Evolutionary conservation across 139 green algal genomes (phyloP).

Genomic region (Marvania coccoides): DNA sequence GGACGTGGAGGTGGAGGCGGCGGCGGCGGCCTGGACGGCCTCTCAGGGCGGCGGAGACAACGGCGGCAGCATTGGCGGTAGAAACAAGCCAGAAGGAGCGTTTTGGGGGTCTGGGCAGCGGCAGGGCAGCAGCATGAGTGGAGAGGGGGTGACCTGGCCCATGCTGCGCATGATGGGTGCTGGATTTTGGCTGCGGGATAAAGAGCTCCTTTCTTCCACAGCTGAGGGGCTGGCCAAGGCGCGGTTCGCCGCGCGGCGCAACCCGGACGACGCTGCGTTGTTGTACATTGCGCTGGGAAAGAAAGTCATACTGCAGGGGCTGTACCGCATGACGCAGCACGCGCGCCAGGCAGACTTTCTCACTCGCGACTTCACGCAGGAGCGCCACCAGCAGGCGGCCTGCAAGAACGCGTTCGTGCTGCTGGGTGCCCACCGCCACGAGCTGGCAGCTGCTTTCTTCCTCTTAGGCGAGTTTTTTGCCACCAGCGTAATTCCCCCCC

Average conservation of each 20-base stretch:
- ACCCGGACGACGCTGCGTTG: constrained; percentile 72
- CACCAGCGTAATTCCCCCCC: neutral
- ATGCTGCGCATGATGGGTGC: constrained; percentile 51
- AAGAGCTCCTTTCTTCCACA: neutral
- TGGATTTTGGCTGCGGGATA: constrained; percentile 76
- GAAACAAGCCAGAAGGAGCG: too few relatives aligned
- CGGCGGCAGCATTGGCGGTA: neutral
- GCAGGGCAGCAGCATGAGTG: neutral
- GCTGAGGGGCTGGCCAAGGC: constrained; percentile 68
- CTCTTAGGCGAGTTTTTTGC: constrained; percentile 45
- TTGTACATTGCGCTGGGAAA: constrained; percentile 74
- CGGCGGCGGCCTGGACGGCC: constrained; percentile 1
- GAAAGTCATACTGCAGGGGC: constrained; percentile 46
- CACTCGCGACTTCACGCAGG: constrained; percentile 56
- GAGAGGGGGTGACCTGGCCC: constrained; percentile 42
- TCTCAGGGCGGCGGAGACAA: neutral
- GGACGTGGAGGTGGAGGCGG: constrained; percentile 4
- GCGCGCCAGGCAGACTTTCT: constrained; percentile 78
- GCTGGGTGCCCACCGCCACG: constrained; percentile 72
- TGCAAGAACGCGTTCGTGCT: constrained; percentile 89
- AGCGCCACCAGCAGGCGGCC: constrained; percentile 48
- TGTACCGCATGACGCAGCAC: constrained; percentile 59
- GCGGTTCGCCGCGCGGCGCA: constrained; percentile 54
- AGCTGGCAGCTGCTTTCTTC: constrained; percentile 83
- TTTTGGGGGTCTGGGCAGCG: too few relatives aligned